Percentiles rank a stretch among this genome's conserved stretches.
These are phyloP conservation scores for Boletales sp. DNA, from an alignment of 768 basidiomycete genomes.

Conservation along the genomic window DNA sequence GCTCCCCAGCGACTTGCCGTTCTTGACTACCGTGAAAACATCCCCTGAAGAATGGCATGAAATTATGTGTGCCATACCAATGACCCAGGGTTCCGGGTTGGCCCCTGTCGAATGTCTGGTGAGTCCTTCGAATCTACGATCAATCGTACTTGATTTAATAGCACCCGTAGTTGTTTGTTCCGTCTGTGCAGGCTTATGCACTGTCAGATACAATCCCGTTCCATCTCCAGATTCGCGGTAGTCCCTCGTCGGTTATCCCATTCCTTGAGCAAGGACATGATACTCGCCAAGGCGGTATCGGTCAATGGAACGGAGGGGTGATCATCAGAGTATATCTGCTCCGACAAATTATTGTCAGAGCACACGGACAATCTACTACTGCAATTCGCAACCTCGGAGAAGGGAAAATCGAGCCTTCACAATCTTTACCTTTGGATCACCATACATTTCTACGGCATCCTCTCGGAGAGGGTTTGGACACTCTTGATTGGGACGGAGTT, in stretches of 20 bases:
- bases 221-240: conserved; percentile 58
- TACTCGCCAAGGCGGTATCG: background rate
- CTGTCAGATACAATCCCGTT: conserved; percentile 58
- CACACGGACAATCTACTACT: conserved; percentile 18
- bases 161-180: conserved; percentile 52
- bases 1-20: conserved; percentile 38
- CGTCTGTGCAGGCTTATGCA: conserved; percentile 51
- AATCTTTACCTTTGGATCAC: conserved; percentile 28
- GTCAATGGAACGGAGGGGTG: conserved; percentile 9
- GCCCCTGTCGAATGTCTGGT: conserved; percentile 51
- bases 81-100: conserved; percentile 31
- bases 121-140: conserved; percentile 18
- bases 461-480: conserved; percentile 30
- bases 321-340: conserved; percentile 49
- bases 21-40: conserved; percentile 57
- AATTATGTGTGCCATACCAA: conserved; percentile 42
- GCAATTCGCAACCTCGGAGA: conserved; percentile 39
- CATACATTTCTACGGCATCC: conserved; percentile 2
- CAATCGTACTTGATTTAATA: background rate
- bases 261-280: conserved; percentile 34
- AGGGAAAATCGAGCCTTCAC: conserved; percentile 45
- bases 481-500: conserved; percentile 63
- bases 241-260: conserved; percentile 41
- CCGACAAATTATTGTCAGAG: conserved; percentile 43
- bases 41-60: conserved; percentile 67